phyloP scores from a whole-genome alignment of 768 basidiomycete species.

The Suillus americanus region DNA sequence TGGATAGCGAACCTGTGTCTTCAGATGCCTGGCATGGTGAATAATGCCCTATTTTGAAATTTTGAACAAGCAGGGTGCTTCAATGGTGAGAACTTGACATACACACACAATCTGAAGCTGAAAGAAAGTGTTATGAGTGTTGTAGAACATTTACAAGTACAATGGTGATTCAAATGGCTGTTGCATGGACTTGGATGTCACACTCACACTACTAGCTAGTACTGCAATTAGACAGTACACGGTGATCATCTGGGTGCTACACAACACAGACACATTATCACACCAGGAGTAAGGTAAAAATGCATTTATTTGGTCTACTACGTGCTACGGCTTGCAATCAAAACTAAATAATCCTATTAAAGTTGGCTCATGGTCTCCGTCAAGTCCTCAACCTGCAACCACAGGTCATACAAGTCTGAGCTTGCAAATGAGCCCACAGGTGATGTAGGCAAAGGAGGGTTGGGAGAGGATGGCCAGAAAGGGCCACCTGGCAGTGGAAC shows the following conservation, averaged over 20 bases:
- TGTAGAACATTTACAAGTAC: too few species aligned
- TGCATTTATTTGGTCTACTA: not conserved
- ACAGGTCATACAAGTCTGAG: not conserved
- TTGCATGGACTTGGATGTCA: too few species aligned
- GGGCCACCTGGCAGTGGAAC: not conserved
- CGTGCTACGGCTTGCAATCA: not conserved
- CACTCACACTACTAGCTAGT: too few species aligned
- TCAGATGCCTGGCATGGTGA: not conserved
- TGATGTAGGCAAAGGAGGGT: not conserved
- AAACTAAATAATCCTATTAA: not conserved
- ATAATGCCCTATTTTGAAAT: not conserved
- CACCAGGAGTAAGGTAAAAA: too few species aligned
- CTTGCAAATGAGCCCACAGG: not conserved
- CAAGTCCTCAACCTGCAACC: conserved; percentile 4
- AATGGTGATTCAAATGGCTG: too few species aligned
- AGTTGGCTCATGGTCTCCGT: not conserved
- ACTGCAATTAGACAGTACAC: too few species aligned
- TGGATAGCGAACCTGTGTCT: too few species aligned
- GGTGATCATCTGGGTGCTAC: too few species aligned
- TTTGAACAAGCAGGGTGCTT: not conserved
- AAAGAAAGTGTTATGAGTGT: not conserved
- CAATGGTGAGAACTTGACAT: not conserved
- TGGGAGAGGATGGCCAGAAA: not conserved
- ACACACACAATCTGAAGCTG: not conserved
- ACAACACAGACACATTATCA: too few species aligned